A percentile compares a stretch with the other conserved stretches of the same genome.
These are phyloP conservation scores for Fusarium fujikuroi DNA, from an alignment of 2,329 filamentous ascomycete genomes.

Conservation along the genomic window DNA sequence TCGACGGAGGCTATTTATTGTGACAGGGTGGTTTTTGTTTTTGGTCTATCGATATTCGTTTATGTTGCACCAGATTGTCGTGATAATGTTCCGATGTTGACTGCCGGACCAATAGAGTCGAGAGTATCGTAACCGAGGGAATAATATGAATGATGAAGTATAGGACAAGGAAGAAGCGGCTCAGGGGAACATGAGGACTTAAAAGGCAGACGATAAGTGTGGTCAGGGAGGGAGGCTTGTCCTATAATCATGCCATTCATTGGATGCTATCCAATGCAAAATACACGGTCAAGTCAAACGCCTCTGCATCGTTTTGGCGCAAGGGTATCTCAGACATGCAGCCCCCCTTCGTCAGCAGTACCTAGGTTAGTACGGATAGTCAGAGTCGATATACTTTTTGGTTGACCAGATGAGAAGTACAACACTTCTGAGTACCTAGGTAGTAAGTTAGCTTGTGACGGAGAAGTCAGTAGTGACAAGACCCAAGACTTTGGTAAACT, in stretches of 20 bases:
- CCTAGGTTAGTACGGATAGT: background rate
- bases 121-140: background rate
- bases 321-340: conserved; percentile 27
- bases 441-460: background rate
- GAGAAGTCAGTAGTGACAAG: background rate
- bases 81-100: conserved; percentile 15
- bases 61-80: conserved; percentile 1
- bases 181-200: conserved; percentile 6
- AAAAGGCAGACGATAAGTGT: conserved; percentile 1
- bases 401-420: background rate
- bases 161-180: conserved; percentile 23
- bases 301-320: conserved; percentile 21
- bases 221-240: conserved; percentile 21
- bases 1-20: conserved; percentile 4
- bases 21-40: conserved; percentile 13
- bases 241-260: background rate
- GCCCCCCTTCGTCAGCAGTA: background rate
- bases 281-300: conserved; percentile 23
- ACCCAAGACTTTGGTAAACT: conserved; percentile 5
- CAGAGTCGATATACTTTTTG: background rate
- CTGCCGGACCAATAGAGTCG: conserved; percentile 4
- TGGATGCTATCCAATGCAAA: conserved; percentile 8
- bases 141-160: conserved; percentile 12
- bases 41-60: conserved; percentile 3
- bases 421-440: background rate